Evolutionary conservation across 139 green algal genomes (phyloP).

Genomic region (Pycnococcus provasolii): DNA sequence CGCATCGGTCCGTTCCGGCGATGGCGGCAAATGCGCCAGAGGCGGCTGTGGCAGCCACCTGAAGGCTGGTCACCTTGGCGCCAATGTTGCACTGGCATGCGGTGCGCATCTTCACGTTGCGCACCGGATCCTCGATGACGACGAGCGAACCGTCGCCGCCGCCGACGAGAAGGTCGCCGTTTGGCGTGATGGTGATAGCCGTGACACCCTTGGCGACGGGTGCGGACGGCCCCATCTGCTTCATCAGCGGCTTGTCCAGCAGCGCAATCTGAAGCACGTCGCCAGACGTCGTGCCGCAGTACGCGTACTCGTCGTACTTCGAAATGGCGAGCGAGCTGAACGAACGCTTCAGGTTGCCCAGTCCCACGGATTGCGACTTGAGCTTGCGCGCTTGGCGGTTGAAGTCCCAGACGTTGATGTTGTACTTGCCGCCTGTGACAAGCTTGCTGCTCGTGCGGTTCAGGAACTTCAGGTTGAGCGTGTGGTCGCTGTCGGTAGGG

Average conservation of each 20-base stretch:
- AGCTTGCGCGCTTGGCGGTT: constrained; percentile 59
- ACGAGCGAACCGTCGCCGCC: constrained; percentile 45
- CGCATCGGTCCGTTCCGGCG: constrained; percentile 50
- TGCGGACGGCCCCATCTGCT: constrained; percentile 14
- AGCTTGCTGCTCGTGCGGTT: constrained; percentile 52
- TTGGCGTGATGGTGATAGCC: constrained; percentile 31
- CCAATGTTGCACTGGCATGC: not conserved
- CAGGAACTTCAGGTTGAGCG: constrained; percentile 56
- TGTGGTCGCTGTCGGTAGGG: constrained; percentile 54
- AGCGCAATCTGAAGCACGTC: constrained; percentile 64
- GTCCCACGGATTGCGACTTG: constrained; percentile 39
- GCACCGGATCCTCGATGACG: constrained; percentile 12
- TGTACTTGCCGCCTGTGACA: constrained; percentile 56
- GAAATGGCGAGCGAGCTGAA: constrained; percentile 52
- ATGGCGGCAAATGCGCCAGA: constrained; percentile 39
- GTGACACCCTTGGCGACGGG: constrained; percentile 39
- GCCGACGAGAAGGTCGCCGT: constrained; percentile 46
- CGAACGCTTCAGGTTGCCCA: constrained; percentile 56
- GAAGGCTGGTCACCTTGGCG: no score
- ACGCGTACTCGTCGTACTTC: constrained; percentile 52
- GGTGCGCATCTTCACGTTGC: not conserved
- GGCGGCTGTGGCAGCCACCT: not conserved
- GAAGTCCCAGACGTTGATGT: constrained; percentile 60
- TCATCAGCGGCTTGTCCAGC: not conserved
- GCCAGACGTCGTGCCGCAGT: constrained; percentile 55